Evolutionary conservation across 2,329 filamentous ascomycete genomes (phyloP).

Genomic region (Corniculantispora saksenae): DNA sequence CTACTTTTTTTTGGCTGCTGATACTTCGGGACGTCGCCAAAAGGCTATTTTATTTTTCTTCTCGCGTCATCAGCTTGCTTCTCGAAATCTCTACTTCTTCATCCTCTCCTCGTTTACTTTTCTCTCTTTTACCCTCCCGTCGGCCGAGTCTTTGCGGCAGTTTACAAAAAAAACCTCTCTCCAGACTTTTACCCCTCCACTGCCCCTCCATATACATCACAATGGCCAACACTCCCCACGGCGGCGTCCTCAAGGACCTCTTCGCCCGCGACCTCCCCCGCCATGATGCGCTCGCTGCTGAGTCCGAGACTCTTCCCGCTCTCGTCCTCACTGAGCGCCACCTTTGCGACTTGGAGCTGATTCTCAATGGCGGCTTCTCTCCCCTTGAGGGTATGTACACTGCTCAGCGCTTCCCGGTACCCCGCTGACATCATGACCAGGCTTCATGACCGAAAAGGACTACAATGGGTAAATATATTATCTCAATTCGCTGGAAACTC

Average conservation of each 20-base stretch:
- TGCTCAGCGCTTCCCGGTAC: not conserved
- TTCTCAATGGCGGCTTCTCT: constrained; percentile 96
- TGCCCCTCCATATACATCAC: constrained; percentile 29
- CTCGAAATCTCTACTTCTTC: constrained; percentile 18
- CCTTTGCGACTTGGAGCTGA: constrained; percentile 95
- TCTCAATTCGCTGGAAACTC: not conserved
- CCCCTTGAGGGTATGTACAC: constrained; percentile 81
- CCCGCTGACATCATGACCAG: constrained; percentile 45
- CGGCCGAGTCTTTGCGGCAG: not conserved
- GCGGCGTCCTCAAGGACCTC: constrained; percentile 96
- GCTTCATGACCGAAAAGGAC: constrained; percentile 96
- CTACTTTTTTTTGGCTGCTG: constrained; percentile 18
- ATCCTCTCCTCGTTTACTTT: constrained; percentile 15
- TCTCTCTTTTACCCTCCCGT: not conserved
- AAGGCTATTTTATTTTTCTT: constrained; percentile 13
- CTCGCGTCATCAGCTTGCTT: constrained; percentile 9
- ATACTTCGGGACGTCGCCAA: constrained; percentile 18
- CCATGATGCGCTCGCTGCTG: constrained; percentile 74
- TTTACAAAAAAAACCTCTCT: constrained; percentile 1
- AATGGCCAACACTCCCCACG: constrained; percentile 75
- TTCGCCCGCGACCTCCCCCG: constrained; percentile 87
- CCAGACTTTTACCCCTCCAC: not conserved
- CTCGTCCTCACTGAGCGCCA: constrained; percentile 88
- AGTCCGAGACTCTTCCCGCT: constrained; percentile 85
- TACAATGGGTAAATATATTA: constrained; percentile 78